These are phyloP conservation scores for Saturnispora gosingensis DNA, from an alignment of 805 yeast species.

Conservation along the genomic window DNA sequence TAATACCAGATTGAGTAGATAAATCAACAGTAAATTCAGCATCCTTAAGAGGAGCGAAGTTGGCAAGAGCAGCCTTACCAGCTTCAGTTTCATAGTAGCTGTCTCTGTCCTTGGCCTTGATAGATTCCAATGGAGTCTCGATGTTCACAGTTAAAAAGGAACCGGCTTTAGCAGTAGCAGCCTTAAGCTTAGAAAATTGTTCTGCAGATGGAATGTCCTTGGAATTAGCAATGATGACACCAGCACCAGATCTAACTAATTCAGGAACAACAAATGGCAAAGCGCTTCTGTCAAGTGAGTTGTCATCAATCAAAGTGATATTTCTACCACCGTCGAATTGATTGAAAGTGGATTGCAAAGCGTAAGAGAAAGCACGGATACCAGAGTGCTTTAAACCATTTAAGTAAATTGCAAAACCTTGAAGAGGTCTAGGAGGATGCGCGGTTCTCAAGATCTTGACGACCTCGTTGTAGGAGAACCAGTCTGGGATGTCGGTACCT, in stretches of 20 bases:
- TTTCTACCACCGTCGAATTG: conserved; percentile 83
- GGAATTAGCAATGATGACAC: conserved; percentile 61
- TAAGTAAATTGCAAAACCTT: conserved; percentile 77
- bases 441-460: conserved; percentile 84
- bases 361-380: conserved; percentile 61
- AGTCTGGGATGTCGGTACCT: conserved; percentile 85
- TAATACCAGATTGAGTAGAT: conserved; percentile 41
- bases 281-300: conserved; percentile 26
- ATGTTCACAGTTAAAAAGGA: conserved; percentile 44
- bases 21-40: conserved; percentile 53
- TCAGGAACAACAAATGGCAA: conserved; percentile 63
- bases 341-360: conserved; percentile 82
- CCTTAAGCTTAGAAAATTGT: conserved; percentile 35
- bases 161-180: conserved; percentile 39
- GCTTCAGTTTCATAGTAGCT: conserved; percentile 39
- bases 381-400: conserved; percentile 53
- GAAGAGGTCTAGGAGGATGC: conserved; percentile 83
- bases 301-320: conserved; percentile 44
- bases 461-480: conserved; percentile 97
- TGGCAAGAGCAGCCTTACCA: conserved; percentile 33
- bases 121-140: conserved; percentile 38
- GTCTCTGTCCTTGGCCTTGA: conserved; percentile 39
- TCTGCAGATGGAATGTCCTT: conserved; percentile 35
- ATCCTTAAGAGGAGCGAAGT: conserved; percentile 38
- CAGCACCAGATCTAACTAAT: conserved; percentile 83